Percentiles rank a stretch among this genome's conserved stretches.
Evolutionary conservation across 2,329 filamentous ascomycete genomes (phyloP).

Genomic region (Cercospora zeae-maydis): DNA sequence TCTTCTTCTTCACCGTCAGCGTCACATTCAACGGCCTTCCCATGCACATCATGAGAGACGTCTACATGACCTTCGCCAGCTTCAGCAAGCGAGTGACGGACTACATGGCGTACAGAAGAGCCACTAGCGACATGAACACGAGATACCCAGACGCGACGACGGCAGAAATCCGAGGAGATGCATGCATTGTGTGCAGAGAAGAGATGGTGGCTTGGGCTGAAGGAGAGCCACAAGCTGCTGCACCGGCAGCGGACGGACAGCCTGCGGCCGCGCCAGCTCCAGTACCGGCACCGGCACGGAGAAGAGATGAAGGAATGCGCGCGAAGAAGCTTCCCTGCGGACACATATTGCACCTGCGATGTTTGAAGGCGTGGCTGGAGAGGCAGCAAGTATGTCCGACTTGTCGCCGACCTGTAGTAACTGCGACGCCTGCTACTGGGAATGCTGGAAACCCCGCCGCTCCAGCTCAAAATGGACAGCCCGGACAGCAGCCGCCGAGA

Average conservation of each 20-base stretch:
- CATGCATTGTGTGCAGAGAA: slow-evolving; percentile 96
- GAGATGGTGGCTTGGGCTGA: slow-evolving; percentile 79
- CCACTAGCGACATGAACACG: slow-evolving; percentile 88
- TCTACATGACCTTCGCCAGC: slow-evolving; percentile 89
- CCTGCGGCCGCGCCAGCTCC: background rate
- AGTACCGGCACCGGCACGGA: slow-evolving; percentile 30
- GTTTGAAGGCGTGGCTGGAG: slow-evolving; percentile 94
- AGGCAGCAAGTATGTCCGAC: slow-evolving; percentile 96
- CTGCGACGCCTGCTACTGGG: slow-evolving; percentile 18
- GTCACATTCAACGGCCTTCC: slow-evolving; percentile 92
- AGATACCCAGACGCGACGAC: slow-evolving; percentile 84
- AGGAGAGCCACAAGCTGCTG: slow-evolving; percentile 29
- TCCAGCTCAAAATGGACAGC: slow-evolving; percentile 21
- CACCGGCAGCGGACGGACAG: slow-evolving; percentile 22
- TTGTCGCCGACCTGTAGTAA: slow-evolving; percentile 72
- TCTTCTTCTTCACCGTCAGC: slow-evolving; percentile 88
- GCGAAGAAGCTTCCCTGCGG: slow-evolving; percentile 97
- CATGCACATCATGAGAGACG: slow-evolving; percentile 92
- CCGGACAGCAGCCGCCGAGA: slow-evolving; percentile 36
- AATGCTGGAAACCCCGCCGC: slow-evolving; percentile 19
- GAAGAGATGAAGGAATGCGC: slow-evolving; percentile 74
- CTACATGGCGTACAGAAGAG: slow-evolving; percentile 83
- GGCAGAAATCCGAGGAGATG: slow-evolving; percentile 80
- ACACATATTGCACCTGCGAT: slow-evolving; percentile 90
- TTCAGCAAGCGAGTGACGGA: slow-evolving; percentile 88